phyloP scores from a whole-genome alignment of 2,329 filamentous ascomycete species.

The Fusarium illudens region DNA sequence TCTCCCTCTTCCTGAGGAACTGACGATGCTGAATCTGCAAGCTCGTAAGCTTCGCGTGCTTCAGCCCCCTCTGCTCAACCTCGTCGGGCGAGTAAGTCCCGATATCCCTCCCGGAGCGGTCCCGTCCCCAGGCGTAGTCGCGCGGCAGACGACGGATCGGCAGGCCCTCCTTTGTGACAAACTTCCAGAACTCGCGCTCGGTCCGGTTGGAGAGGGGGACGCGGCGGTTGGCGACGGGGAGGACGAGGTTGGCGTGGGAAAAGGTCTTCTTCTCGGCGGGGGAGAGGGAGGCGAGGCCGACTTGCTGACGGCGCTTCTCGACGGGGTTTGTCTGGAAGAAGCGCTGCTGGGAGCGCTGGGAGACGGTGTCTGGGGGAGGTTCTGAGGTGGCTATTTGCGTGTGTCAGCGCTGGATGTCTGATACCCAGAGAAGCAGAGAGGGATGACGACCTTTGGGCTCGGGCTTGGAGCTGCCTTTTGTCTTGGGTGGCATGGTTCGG shows the following conservation, averaged over 20 bases:
- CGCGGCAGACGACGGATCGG: conserved; percentile 56
- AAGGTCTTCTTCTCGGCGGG: conserved; percentile 60
- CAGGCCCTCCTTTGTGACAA: conserved; percentile 60
- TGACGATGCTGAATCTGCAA: conserved; percentile 55
- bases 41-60: conserved; percentile 53
- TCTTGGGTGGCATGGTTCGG: conserved; percentile 49
- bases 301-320: conserved; percentile 55
- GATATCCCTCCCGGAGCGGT: conserved; percentile 59
- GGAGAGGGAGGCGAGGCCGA: conserved; percentile 56
- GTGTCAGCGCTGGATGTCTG: conserved; percentile 5
- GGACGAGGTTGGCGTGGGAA: conserved; percentile 57
- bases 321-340: conserved; percentile 61
- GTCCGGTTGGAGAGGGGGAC: conserved; percentile 55
- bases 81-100: conserved; percentile 58
- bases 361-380: conserved; percentile 55
- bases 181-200: conserved; percentile 67
- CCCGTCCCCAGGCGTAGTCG: conserved; percentile 59
- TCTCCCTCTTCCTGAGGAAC: conserved; percentile 53
- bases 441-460: conserved; percentile 32
- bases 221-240: conserved; percentile 49
- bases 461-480: conserved; percentile 48
- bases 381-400: conserved; percentile 42
- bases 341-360: conserved; percentile 57
- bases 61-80: conserved; percentile 53
- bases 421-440: neutral